These are phyloP conservation scores for Wickerhamomyces sydowiorum DNA, from an alignment of 805 yeast species.

Conservation along the genomic window DNA sequence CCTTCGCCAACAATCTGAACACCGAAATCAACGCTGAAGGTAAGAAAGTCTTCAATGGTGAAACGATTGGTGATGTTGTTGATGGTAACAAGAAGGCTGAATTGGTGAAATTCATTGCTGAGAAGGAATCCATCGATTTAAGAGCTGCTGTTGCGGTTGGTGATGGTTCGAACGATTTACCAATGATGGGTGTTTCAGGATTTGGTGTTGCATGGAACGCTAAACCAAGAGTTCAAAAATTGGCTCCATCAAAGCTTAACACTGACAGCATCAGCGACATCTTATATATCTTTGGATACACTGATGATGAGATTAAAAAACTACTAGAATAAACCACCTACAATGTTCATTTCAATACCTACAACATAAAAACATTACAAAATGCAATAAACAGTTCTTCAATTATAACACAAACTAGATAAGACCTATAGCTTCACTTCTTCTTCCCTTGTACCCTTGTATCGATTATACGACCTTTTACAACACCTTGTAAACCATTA, in stretches of 20 bases:
- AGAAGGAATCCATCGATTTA: conserved; percentile 45
- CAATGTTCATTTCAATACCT: too few relatives aligned
- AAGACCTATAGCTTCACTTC: conserved; percentile 6
- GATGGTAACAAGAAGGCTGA: conserved; percentile 82
- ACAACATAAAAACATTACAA: background rate
- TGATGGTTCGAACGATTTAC: conserved; percentile 94
- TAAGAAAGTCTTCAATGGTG: conserved; percentile 58
- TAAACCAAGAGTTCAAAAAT: conserved; percentile 80
- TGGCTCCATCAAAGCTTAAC: conserved; percentile 81
- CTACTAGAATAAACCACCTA: conserved; percentile 1
- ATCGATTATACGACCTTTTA: conserved; percentile 45
- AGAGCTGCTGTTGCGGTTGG: conserved; percentile 76
- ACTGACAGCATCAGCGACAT: conserved; percentile 67
- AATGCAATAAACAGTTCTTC: background rate
- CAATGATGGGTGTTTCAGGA: conserved; percentile 90
- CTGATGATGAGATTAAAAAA: conserved; percentile 43
- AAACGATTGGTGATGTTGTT: conserved; percentile 73
- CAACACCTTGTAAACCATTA: conserved; percentile 82
- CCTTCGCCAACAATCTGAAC: conserved; percentile 71
- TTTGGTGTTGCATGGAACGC: conserved; percentile 98
- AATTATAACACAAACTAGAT: background rate
- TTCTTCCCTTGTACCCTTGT: conserved; percentile 4
- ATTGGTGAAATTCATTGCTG: conserved; percentile 57
- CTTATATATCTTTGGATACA: conserved; percentile 74
- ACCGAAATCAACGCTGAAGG: conserved; percentile 40